Evolutionary conservation across 2,329 filamentous ascomycete genomes (phyloP).

Genomic region (Fusarium pseudograminearum): DNA sequence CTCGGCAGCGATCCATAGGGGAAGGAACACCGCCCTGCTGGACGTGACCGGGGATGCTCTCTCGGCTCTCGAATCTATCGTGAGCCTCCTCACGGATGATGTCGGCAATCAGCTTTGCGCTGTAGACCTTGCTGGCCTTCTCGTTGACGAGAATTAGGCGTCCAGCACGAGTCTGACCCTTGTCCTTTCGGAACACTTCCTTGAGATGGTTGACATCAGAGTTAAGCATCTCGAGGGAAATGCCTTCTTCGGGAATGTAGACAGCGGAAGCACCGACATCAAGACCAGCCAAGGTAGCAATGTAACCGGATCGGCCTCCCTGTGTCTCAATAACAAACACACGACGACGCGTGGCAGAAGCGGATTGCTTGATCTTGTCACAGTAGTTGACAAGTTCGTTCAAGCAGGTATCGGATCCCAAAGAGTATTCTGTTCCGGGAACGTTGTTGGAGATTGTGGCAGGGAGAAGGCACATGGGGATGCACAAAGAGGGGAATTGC

Average conservation of each 20-base stretch:
- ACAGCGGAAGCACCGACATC: constrained; percentile 93
- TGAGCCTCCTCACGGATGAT: constrained; percentile 96
- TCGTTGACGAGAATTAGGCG: constrained; percentile 98
- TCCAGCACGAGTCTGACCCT: constrained; percentile 88
- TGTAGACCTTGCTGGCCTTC: constrained; percentile 90
- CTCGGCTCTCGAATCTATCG: constrained; percentile 90
- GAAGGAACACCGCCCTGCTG: constrained; percentile 94
- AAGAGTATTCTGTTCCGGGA: constrained; percentile 94
- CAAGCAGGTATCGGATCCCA: constrained; percentile 95
- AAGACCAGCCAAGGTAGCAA: constrained; percentile 90
- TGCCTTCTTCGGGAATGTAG: constrained; percentile 96
- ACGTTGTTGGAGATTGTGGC: constrained; percentile 99
- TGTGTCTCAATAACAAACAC: constrained; percentile 99
- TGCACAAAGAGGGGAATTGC: constrained; percentile 86
- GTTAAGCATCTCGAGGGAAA: constrained; percentile 92
- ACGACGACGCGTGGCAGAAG: constrained; percentile 89
- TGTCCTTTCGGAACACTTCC: constrained; percentile 85
- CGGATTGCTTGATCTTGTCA: constrained; percentile 97
- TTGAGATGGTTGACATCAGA: constrained; percentile 91
- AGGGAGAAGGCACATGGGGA: constrained; percentile 90
- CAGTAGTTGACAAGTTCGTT: constrained; percentile 96
- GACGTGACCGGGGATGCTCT: constrained; percentile 92
- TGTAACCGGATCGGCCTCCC: constrained; percentile 92
- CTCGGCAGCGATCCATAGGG: constrained; percentile 94
- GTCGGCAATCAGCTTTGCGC: constrained; percentile 90